Evolutionary conservation across 2,329 filamentous ascomycete species (phyloP).

Genomic region (Trichophyton schoenleinii): DNA sequence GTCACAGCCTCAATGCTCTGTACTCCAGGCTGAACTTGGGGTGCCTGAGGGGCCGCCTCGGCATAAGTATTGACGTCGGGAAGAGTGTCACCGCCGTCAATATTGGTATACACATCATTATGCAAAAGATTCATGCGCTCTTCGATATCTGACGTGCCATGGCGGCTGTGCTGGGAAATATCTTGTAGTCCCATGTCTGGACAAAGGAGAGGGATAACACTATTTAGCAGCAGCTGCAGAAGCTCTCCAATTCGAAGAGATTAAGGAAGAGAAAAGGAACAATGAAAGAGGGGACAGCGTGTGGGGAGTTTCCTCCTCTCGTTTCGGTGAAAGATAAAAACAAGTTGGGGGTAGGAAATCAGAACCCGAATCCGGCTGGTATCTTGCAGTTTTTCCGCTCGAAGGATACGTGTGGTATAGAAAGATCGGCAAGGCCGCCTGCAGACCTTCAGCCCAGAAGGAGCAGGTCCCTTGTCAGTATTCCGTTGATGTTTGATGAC

Average conservation of each 20-base stretch:
- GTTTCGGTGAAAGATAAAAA: too few species aligned
- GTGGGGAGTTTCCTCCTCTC: too few species aligned
- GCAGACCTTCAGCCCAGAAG: background rate
- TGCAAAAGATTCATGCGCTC: background rate
- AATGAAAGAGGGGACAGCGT: too few species aligned
- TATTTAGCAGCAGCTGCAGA: too few species aligned
- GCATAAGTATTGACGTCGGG: background rate
- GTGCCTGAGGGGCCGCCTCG: background rate
- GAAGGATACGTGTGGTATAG: background rate
- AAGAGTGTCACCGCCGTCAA: background rate
- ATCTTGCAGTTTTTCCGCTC: too few species aligned
- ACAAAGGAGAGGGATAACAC: too few species aligned
- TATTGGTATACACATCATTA: background rate
- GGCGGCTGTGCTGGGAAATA: background rate
- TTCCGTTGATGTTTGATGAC: background rate
- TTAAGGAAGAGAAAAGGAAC: too few species aligned
- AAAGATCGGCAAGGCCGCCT: background rate
- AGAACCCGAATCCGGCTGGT: too few species aligned
- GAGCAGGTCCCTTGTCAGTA: background rate
- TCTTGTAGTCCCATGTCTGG: background rate
- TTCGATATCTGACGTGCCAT: background rate
- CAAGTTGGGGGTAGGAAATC: too few species aligned
- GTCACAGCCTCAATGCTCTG: slow-evolving; percentile 32
- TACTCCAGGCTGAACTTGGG: slow-evolving; percentile 20
- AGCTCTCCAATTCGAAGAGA: too few species aligned